phyloP scores from a whole-genome alignment of 2,329 filamentous ascomycete species.

The Xylaria digitata region DNA sequence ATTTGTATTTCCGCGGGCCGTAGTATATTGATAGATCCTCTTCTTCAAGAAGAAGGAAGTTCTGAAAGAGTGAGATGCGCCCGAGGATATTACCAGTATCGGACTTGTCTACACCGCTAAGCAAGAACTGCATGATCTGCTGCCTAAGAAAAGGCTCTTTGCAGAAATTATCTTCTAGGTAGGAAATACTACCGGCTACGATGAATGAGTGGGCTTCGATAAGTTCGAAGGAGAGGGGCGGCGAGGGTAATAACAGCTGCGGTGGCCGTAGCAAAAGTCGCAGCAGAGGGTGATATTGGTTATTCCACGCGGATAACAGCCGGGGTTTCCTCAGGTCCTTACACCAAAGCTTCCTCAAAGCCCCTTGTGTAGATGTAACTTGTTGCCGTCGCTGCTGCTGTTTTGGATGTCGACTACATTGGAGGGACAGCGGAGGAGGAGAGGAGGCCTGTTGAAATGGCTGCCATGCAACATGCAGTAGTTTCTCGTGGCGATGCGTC shows the following conservation, averaged over 20 bases:
- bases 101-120: slow-evolving; percentile 6
- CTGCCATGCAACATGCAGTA: slow-evolving; percentile 13
- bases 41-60: neutral
- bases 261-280: neutral
- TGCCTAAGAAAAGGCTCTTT: neutral
- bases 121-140: neutral
- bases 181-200: neutral
- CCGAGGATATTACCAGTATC: neutral
- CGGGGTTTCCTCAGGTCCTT: neutral
- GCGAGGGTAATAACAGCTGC: neutral
- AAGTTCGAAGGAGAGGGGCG: slow-evolving; percentile 7
- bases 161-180: neutral
- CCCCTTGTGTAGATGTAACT: neutral
- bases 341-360: neutral
- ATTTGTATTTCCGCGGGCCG: neutral
- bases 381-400: neutral
- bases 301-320: neutral
- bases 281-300: neutral
- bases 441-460: neutral
- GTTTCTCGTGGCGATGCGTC: slow-evolving; percentile 13
- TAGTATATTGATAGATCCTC: neutral
- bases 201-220: neutral
- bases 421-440: neutral
- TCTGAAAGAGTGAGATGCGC: neutral
- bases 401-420: neutral